phyloP scores from a whole-genome alignment of 2,329 filamentous ascomycete genomes.

The Beauveria sp. region DNA sequence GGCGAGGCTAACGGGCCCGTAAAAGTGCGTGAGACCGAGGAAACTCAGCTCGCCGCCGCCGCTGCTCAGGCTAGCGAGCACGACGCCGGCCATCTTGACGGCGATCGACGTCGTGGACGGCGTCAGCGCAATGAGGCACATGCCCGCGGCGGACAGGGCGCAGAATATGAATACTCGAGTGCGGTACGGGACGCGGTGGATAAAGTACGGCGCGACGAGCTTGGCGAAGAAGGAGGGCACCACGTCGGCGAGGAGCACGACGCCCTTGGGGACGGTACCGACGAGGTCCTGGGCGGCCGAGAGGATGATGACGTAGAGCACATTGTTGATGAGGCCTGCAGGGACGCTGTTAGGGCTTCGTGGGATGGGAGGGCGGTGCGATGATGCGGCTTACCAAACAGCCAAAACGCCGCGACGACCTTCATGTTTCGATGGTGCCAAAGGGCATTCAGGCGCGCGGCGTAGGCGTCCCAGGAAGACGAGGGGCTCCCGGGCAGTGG shows the following conservation, averaged over 20 bases:
- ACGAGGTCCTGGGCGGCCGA: slow-evolving; percentile 93
- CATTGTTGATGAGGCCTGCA: slow-evolving; percentile 70
- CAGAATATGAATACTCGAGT: slow-evolving; percentile 69
- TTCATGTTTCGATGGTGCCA: slow-evolving; percentile 62
- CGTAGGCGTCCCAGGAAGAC: slow-evolving; percentile 68
- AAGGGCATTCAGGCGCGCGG: slow-evolving; percentile 53
- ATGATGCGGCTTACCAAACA: slow-evolving; percentile 60
- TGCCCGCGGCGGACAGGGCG: slow-evolving; percentile 68
- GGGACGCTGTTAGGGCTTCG: neutral
- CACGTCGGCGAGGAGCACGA: slow-evolving; percentile 89
- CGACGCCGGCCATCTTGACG: slow-evolving; percentile 73
- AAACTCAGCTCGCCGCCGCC: slow-evolving; percentile 89
- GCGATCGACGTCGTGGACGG: slow-evolving; percentile 58
- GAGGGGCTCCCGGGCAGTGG: slow-evolving; percentile 51
- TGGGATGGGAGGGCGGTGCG: neutral
- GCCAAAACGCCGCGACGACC: slow-evolving; percentile 80
- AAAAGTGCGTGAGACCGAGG: slow-evolving; percentile 85
- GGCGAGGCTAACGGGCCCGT: slow-evolving; percentile 77
- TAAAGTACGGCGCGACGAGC: slow-evolving; percentile 85
- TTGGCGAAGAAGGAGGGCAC: slow-evolving; percentile 85
- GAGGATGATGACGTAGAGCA: slow-evolving; percentile 95
- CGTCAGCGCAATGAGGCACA: slow-evolving; percentile 81
- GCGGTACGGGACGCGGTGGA: slow-evolving; percentile 76
- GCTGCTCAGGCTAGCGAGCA: slow-evolving; percentile 76
- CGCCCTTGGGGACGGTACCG: slow-evolving; percentile 81